Base-by-base conservation (phyloP, 331 rosid genomes). In the Acacia concinna region DNA sequence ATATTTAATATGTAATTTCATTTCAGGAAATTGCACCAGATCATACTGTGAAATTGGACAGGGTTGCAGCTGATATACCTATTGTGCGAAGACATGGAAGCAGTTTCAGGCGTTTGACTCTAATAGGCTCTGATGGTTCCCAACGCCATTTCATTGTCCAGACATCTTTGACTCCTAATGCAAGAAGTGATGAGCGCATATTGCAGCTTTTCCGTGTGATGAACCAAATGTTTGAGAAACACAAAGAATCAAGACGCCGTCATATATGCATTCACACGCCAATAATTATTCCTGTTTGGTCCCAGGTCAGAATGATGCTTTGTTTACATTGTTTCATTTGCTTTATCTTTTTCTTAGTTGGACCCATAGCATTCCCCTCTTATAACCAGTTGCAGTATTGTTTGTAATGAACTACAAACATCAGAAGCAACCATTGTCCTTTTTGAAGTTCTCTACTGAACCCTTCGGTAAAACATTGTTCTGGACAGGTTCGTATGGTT, bases 191-290 rank as follows among this genome's bases (percentile, higher is more conserved):
- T 67, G 99, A 93, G 73, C 99, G 99, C 71, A 96, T 96, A 83
- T 79, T 96, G 87, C 99, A 96, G 88, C 97, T 96, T 81, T 96
- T 96, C 88, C 97, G 99, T 70, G 97, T 96, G 83, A 89, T 96
- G 97, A 96, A 96, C 86, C 99, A 93, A 87, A 96, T 96, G 98
- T 96, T 96, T 88, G 98, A 96, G 84, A 96, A 93, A 88, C 98
- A 96, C 90, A 93, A 91, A 91, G 99, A 96, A 86, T 93, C 99
- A 54, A 96, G 99, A 81, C 97, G 98, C 47, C 99, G 99, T 71
- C 94, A 96, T 89, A 90, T 96, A 73, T 79, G 88, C 86, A 90
- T 96, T 89, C 97, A 96, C 87, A 93, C 99, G 2, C 99, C 99
- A 18, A 96, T 93, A 64, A 96, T 96, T 60, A 96, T 96, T 83